phyloP scores from a whole-genome alignment of 2,329 filamentous ascomycete genomes.

The Talaromyces verruculosus region DNA sequence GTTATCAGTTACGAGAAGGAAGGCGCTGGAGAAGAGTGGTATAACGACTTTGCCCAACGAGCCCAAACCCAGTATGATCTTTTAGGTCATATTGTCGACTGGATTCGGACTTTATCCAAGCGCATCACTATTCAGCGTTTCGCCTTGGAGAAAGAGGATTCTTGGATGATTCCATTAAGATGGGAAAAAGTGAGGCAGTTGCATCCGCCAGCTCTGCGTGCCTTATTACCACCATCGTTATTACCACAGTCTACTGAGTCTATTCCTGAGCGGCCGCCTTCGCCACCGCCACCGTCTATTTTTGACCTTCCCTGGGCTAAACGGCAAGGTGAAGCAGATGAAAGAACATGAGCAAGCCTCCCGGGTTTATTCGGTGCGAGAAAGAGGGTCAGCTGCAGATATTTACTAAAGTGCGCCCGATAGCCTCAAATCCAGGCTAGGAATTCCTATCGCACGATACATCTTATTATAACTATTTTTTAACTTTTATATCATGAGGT shows the following conservation, averaged over 20 bases:
- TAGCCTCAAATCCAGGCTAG: too few species aligned
- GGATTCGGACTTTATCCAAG: slow-evolving; percentile 12
- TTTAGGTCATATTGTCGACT: slow-evolving; percentile 14
- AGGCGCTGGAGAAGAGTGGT: slow-evolving; percentile 12
- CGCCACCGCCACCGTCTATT: slow-evolving; percentile 9
- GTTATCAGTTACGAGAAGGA: slow-evolving; percentile 6
- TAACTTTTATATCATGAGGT: too few species aligned
- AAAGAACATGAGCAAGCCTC: slow-evolving; percentile 3
- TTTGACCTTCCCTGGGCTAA: slow-evolving; percentile 11
- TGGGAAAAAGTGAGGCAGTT: not conserved
- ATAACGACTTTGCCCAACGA: slow-evolving; percentile 17
- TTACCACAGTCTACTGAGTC: slow-evolving; percentile 7
- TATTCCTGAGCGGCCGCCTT: slow-evolving; percentile 9
- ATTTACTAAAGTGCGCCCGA: too few species aligned
- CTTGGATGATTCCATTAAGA: slow-evolving; percentile 4
- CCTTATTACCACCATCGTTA: slow-evolving; percentile 1
- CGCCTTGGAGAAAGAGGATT: slow-evolving; percentile 3
- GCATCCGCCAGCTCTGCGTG: not conserved
- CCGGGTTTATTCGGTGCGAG: too few species aligned
- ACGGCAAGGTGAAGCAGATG: not conserved
- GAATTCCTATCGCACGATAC: too few species aligned
- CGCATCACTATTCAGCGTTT: slow-evolving; percentile 10
- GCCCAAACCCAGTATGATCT: slow-evolving; percentile 15
- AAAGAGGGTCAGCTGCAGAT: too few species aligned
- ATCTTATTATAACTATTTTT: too few species aligned